phyloP scores from a whole-genome alignment of 345 rosid species.

The Psidium friedrichsthalianum region DNA sequence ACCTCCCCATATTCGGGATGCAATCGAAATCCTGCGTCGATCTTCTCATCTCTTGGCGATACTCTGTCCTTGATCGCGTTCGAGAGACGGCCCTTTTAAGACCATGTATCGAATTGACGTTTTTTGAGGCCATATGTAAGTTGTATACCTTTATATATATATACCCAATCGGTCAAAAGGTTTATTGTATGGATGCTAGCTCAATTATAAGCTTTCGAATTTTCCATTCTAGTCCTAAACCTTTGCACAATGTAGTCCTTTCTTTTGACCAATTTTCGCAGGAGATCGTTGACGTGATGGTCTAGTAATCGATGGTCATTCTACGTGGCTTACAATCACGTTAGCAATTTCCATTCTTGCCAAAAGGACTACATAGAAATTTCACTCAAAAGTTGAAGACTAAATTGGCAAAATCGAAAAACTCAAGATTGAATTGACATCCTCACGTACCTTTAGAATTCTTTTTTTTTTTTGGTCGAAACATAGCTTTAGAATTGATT shows the following conservation, averaged over 20 bases:
- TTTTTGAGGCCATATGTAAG: not conserved
- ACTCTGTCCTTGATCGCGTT: fast-evolving
- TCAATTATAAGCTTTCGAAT: fast-evolving
- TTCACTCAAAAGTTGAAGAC: not conserved
- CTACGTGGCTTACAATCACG: too few species aligned
- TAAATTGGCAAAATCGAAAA: not conserved
- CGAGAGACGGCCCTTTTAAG: not conserved
- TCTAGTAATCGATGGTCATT: fast-evolving
- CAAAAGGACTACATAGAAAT: not conserved
- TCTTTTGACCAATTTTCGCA: not conserved
- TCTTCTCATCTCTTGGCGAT: not conserved
- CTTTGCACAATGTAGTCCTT: not conserved
- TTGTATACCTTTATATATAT: too few species aligned
- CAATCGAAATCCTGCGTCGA: not conserved
- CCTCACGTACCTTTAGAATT: not conserved
- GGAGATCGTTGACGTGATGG: fast-evolving
- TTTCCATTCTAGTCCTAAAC: not conserved
- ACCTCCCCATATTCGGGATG: not conserved
- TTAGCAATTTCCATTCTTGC: not conserved
- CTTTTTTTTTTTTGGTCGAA: too few species aligned
- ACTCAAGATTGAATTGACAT: not conserved
- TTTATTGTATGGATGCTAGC: fast-evolving
- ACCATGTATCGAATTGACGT: fast-evolving
- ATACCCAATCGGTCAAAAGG: too few species aligned
- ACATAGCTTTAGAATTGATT: not conserved